Percentiles rank a stretch among this genome's conserved stretches.
Conservation (phyloP, 2,329 filamentous ascomycete species). For the Metarhizium brunneum region DNA sequence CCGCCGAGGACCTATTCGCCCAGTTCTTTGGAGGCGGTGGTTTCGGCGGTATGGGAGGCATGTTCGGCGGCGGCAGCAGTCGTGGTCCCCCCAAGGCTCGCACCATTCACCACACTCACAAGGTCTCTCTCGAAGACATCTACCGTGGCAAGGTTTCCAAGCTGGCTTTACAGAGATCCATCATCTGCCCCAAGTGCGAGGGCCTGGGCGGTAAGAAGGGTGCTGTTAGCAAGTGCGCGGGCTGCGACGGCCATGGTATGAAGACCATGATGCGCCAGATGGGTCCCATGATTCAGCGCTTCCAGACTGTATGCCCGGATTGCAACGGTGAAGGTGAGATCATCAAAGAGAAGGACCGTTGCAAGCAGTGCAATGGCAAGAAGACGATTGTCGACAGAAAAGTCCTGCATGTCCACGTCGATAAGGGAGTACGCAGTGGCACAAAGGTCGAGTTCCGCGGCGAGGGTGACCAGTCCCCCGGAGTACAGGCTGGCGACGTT, state of each 20-base stretch:
- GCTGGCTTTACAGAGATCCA: conserved; percentile 90
- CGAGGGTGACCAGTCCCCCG: conserved; percentile 92
- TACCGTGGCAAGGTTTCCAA: conserved; percentile 98
- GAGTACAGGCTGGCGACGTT: conserved; percentile 88
- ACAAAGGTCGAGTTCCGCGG: conserved; percentile 96
- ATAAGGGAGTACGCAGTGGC: conserved; percentile 85
- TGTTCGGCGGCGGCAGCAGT: conserved; percentile 71
- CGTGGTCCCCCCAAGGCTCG: conserved; percentile 80
- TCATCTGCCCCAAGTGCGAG: conserved; percentile 92
- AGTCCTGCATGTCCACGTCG: conserved; percentile 95
- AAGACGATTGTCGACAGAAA: conserved; percentile 97
- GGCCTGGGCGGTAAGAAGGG: conserved; percentile 95
- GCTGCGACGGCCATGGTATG: conserved; percentile 92
- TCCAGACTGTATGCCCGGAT: conserved; percentile 98
- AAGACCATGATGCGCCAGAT: conserved; percentile 99
- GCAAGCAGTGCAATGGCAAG: conserved; percentile 94
- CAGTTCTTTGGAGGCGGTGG: conserved; percentile 90
- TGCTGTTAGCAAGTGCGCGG: conserved; percentile 84
- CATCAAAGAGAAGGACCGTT: conserved; percentile 93
- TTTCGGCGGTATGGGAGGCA: conserved; percentile 52
- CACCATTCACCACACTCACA: conserved; percentile 97
- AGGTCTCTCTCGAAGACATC: conserved; percentile 94
- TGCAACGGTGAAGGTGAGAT: conserved; percentile 96
- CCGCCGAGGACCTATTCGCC: conserved; percentile 89
- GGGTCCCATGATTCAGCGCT: conserved; percentile 99